Evolutionary conservation across 495 filamentous ascomycete species (phyloP), one percentile per base, ranked within the genome.

Genomic region (Lepraria neglecta): DNA sequence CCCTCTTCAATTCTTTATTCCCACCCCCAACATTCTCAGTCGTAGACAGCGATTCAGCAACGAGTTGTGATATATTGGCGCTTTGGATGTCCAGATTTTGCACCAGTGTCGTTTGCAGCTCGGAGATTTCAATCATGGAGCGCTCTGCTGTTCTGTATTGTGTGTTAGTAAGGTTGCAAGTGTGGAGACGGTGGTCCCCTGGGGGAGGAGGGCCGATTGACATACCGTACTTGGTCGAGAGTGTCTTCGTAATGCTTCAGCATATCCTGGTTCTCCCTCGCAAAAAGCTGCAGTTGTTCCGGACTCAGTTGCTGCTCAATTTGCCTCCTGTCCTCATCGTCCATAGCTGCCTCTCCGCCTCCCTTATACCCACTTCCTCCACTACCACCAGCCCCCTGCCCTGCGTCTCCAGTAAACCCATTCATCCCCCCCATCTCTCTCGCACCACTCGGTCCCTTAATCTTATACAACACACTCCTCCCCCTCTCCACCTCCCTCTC

Each of bases 251-350:
- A 96, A 73, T 95, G 88, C 72, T 84, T 87, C 56, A 97, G 74
- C 88, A 98, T 90, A 58, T 88, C 82, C 69, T 90, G 85, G 71
- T 99, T 97, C 72, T 97, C 92, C 73, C 88, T 83, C 44, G 90
- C 92, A 74, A 99, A 97, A 65, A 97, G 78, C 72, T 96, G 92
- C 58, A 91, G 72, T 71, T 97, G 92, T 64, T 96, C 90, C 52
- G 82, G 80, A 21, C 83, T 87, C 62, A 97, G 74, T 61, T 87
- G 79, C 35, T 80, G 74, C 61, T 86, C 79, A 24, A 81, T 82
- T 17, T 73, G 73, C 42, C 74, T 72, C 62, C 77, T 70, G 56
- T 82, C 43, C 50, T 54, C 57, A 30, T 59, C 58, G 14, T 55
- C 33, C 52, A 40, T 31, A 19, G 12, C 42, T 75, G 50, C 50